Base-by-base conservation (phyloP, 2,329 filamentous ascomycete species). In the Penicillium crustosum region DNA sequence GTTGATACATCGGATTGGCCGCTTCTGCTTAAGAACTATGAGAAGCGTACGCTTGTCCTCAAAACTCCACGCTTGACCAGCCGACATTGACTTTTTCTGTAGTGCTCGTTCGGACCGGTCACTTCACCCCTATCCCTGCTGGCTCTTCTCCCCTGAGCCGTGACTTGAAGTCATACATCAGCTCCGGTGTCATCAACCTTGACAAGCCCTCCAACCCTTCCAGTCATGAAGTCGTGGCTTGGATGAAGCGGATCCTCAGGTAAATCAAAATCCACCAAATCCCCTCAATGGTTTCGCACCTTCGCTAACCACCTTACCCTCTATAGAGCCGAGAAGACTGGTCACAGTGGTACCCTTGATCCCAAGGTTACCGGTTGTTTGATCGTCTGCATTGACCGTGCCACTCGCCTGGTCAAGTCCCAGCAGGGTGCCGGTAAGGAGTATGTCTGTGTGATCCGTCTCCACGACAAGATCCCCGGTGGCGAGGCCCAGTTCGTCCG, bases 391-490 rank as follows among this genome's bases (percentile, higher is more conserved):
- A 90, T 97, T 75, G 94, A 97, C 80, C 92, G 94, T 73, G 94
- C 94, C 54, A 99, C 94, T 66, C 90, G 94, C 72, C 87, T 99
- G 58, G 94, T 99, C 77, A 99, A 99, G 84, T 96, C 93, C 53
- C 94, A 99, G 80, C 94, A 99, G 79, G 93, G 93, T 73, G 94
- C 94, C 61, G 94, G 94, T 84, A 99, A 99, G 83, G 94, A 99
- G 82, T 99, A 99, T 76, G 93, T 97, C 53, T 93, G 90, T 71
- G 92, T 99, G 60, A 91, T 97, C 71, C 87, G 94, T 71, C 85
- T 99, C 63, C 94, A 99, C 79, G 93, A 96, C 81, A 96, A 93
- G 81, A 84, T 99, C 55, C 90, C 93, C 53, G 94, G 93, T 66
- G 93, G 93, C 69, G 89, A 96, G 82, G 87, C 91, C 43, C 93